Percentiles rank a stretch among this genome's conserved stretches.
These are phyloP conservation scores for Suillus paluster DNA, from an alignment of 768 basidiomycete genomes.

Conservation along the genomic window DNA sequence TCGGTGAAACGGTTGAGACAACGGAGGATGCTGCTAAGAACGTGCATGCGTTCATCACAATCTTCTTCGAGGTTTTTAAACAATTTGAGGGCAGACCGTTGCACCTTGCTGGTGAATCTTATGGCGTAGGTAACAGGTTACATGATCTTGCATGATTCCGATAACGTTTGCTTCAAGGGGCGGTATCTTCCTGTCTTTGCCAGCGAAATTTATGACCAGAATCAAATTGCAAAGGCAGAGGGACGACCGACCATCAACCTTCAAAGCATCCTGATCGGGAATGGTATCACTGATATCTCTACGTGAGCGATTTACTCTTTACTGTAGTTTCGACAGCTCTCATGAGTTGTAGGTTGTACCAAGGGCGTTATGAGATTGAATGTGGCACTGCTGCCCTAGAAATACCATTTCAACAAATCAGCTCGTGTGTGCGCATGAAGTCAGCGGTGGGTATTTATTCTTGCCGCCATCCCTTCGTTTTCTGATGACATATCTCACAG, in stretches of 20 bases:
- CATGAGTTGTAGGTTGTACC: constrained; percentile 36
- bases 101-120: constrained; percentile 75
- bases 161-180: constrained; percentile 46
- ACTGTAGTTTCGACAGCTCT: background rate
- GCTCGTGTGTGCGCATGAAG: constrained; percentile 54
- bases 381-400: constrained; percentile 57
- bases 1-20: constrained; percentile 68
- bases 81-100: constrained; percentile 71
- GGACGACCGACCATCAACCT: constrained; percentile 65
- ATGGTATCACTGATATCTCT: constrained; percentile 62
- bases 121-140: constrained; percentile 54
- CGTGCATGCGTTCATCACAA: constrained; percentile 72
- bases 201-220: constrained; percentile 76
- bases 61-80: constrained; percentile 81
- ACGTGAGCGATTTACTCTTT: constrained; percentile 39
- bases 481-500: constrained; percentile 34
- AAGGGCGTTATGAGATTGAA: constrained; percentile 50
- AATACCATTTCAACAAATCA: constrained; percentile 51
- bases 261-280: constrained; percentile 75
- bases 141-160: constrained; percentile 3
- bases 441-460: constrained; percentile 46
- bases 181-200: constrained; percentile 79
- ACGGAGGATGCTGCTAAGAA: constrained; percentile 84
- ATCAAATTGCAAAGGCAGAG: constrained; percentile 52
- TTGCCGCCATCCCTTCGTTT: constrained; percentile 6